A percentile compares a stretch with the other conserved stretches of the same genome.
Conservation (phyloP, 1,139 yeast species). For the Komagataea norvegica region DNA sequence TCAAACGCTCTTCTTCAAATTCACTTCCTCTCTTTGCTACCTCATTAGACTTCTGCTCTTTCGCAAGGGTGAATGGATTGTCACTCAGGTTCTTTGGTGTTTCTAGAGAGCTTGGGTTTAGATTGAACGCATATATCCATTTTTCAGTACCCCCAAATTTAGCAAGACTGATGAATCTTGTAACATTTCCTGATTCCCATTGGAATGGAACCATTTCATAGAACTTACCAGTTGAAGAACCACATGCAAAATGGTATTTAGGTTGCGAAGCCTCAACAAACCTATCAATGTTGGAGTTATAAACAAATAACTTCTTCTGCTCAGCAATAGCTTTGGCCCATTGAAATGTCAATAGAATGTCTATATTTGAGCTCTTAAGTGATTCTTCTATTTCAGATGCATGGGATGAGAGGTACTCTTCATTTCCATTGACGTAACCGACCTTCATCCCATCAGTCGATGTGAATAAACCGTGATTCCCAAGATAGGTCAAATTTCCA, state of each 20-base stretch:
- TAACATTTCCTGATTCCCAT: conserved; percentile 41
- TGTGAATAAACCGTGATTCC: conserved; percentile 36
- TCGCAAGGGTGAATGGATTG: conserved; percentile 37
- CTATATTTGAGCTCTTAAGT: conserved; percentile 32
- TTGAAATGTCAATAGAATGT: conserved; percentile 51
- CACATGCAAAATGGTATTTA: conserved; percentile 60
- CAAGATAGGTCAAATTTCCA: conserved; percentile 28
- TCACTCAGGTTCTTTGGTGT: conserved; percentile 25
- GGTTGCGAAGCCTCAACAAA: conserved; percentile 46
- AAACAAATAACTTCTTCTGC: conserved; percentile 29
- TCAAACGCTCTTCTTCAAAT: conserved; percentile 8
- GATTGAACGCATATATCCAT: conserved; percentile 72
- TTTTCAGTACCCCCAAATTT: conserved; percentile 50
- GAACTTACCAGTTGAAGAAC: conserved; percentile 44
- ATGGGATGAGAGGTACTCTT: conserved; percentile 21
- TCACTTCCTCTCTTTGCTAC: conserved; percentile 9
- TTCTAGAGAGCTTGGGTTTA: conserved; percentile 26
- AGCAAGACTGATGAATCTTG: conserved; percentile 63
- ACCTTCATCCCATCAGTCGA: conserved; percentile 43
- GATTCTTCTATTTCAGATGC: conserved; percentile 22
- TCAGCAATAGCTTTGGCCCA: conserved; percentile 57
- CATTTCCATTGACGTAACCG: conserved; percentile 40
- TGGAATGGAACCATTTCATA: conserved; percentile 55
- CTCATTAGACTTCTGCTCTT: conserved; percentile 9
- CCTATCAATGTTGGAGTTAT: conserved; percentile 39